Conservation (phyloP, 2,329 filamentous ascomycete species). For the Dothistroma pini region DNA sequence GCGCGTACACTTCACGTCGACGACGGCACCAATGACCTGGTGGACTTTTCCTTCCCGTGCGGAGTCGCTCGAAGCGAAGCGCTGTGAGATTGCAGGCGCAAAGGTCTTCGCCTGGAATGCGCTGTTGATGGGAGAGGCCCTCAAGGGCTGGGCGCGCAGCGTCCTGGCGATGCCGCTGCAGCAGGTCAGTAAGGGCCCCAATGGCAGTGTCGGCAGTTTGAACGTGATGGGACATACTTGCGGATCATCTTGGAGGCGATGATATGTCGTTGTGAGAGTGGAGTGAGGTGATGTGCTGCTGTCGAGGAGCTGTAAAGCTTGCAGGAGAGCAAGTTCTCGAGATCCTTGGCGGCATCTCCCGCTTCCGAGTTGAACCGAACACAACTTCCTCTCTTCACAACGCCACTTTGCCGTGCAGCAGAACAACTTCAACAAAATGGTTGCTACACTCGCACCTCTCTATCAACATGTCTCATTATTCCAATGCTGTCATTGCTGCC, state of each 20-base stretch:
- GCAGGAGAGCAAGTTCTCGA: background rate
- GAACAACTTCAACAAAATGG: background rate
- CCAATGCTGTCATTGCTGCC: background rate
- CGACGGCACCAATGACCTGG: constrained; percentile 97
- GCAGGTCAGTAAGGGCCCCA: constrained; percentile 33
- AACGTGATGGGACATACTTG: constrained; percentile 58
- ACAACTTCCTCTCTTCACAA: background rate
- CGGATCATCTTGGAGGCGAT: constrained; percentile 77
- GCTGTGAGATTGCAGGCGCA: constrained; percentile 56
- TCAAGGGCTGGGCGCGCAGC: constrained; percentile 58
- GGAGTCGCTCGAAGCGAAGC: constrained; percentile 60
- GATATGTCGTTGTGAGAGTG: constrained; percentile 24
- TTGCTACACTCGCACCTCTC: background rate
- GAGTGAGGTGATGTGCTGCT: constrained; percentile 10
- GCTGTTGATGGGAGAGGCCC: constrained; percentile 52
- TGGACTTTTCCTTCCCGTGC: constrained; percentile 61
- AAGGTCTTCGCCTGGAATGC: constrained; percentile 57
- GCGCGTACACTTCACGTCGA: constrained; percentile 85
- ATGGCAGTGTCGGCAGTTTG: constrained; percentile 35
- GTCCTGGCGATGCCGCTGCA: constrained; percentile 63
- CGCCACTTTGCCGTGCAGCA: background rate
- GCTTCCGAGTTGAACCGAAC: background rate
- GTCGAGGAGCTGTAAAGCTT: constrained; percentile 9
- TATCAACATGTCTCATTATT: background rate
- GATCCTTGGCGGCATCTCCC: background rate